These are phyloP conservation scores for Globisporangium echinulatum DNA, from an alignment of 352 stramenopile species.

Conservation along the genomic window DNA sequence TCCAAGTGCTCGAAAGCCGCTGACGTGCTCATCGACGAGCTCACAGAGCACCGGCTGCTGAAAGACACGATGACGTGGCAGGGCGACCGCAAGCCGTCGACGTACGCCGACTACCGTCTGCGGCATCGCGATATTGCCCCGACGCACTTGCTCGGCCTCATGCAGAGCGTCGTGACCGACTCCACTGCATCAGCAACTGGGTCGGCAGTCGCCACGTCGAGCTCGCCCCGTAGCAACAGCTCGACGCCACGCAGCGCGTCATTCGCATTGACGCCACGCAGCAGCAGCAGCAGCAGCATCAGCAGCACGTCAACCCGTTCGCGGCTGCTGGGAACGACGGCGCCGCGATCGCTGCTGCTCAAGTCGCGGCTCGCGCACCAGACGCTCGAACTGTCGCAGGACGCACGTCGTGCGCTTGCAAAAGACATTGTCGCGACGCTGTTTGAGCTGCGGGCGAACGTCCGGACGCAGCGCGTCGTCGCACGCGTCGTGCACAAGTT, in stretches of 20 bases:
- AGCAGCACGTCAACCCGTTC: not conserved
- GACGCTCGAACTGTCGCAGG: constrained; percentile 23
- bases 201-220: constrained; percentile 1
- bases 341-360: constrained; percentile 45
- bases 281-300: not conserved
- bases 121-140: constrained; percentile 66
- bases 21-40: constrained; percentile 55
- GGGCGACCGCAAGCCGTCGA: constrained; percentile 33
- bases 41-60: constrained; percentile 54
- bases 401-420: constrained; percentile 39
- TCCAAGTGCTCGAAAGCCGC: constrained; percentile 59
- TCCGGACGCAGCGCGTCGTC: constrained; percentile 50
- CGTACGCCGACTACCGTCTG: constrained; percentile 72
- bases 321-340: not conserved
- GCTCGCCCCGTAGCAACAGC: too few species aligned
- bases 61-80: constrained; percentile 57
- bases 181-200: constrained; percentile 11
- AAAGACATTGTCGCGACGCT: constrained; percentile 49
- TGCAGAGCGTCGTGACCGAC: constrained; percentile 18
- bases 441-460: constrained; percentile 30
- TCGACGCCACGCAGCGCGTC: constrained; percentile 2
- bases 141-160: constrained; percentile 54
- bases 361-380: constrained; percentile 32
- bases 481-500: constrained; percentile 70
- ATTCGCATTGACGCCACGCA: too few species aligned